A percentile compares a stretch with the other conserved stretches of the same genome.
These are phyloP conservation scores for Saitozyma sp. DNA, from an alignment of 768 basidiomycete species.

Conservation along the genomic window DNA sequence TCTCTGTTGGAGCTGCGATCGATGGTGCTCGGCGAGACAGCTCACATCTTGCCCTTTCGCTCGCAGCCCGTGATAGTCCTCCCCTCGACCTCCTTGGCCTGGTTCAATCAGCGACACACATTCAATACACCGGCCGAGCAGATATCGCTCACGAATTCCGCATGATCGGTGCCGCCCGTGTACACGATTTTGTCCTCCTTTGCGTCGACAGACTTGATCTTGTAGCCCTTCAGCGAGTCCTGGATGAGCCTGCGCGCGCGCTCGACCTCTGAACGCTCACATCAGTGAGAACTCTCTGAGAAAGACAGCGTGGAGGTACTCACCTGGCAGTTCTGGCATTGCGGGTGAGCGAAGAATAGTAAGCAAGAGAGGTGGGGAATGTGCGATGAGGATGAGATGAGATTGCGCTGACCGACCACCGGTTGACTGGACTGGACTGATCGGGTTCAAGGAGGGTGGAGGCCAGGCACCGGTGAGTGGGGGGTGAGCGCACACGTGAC, in stretches of 20 bases:
- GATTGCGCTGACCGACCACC: too few relatives aligned
- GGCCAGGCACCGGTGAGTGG: too few relatives aligned
- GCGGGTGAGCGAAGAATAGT: too few relatives aligned
- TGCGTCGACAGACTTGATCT: slow-evolving; percentile 62
- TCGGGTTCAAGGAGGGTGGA: too few relatives aligned
- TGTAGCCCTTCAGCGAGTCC: slow-evolving; percentile 59
- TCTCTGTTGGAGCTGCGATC: not conserved
- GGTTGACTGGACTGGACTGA: too few relatives aligned
- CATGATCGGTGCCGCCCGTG: slow-evolving; percentile 58
- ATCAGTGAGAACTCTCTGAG: not conserved
- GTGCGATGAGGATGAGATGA: too few relatives aligned
- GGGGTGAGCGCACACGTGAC: too few relatives aligned
- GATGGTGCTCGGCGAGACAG: not conserved
- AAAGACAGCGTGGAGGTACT: not conserved
- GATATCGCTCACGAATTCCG: slow-evolving; percentile 62
- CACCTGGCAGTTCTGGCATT: slow-evolving; percentile 65
- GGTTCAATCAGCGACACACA: slow-evolving; percentile 6
- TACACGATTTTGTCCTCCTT: slow-evolving; percentile 67
- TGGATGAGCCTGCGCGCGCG: slow-evolving; percentile 63
- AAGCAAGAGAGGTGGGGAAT: too few relatives aligned
- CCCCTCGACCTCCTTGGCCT: slow-evolving; percentile 61
- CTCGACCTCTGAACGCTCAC: slow-evolving; percentile 63
- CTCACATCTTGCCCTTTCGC: slow-evolving; percentile 52
- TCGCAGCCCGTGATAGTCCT: slow-evolving; percentile 49
- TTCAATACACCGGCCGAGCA: not conserved